Percentiles rank a stretch among this genome's conserved stretches.
Conservation (phyloP, 2,329 filamentous ascomycete genomes). For the Ascochyta pisi region DNA sequence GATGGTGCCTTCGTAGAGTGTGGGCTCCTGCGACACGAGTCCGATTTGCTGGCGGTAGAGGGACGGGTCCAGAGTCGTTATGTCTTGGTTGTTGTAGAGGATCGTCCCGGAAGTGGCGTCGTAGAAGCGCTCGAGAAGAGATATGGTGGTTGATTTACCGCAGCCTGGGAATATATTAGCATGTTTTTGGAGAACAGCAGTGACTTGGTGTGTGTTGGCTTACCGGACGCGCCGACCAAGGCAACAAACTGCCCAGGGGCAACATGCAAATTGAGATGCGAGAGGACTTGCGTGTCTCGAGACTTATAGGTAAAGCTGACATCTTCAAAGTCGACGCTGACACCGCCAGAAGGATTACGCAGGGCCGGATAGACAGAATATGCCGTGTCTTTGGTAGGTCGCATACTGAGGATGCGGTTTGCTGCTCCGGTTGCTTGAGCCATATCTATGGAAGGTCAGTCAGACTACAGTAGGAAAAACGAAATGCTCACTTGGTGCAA, state of each 20-base stretch:
- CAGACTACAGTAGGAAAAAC: neutral
- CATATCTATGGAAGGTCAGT: conserved; percentile 32
- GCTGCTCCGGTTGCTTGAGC: conserved; percentile 46
- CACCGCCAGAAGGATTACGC: conserved; percentile 19
- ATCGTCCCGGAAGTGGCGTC: conserved; percentile 82
- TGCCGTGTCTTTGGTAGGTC: conserved; percentile 23
- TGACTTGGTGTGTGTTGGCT: too few relatives aligned
- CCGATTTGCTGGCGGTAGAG: conserved; percentile 53
- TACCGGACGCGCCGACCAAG: conserved; percentile 69
- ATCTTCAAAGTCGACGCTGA: conserved; percentile 81
- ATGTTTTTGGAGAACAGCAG: too few relatives aligned
- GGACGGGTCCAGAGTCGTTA: conserved; percentile 44
- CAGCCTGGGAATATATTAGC: conserved; percentile 58
- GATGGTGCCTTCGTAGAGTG: conserved; percentile 54
- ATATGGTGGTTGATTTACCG: conserved; percentile 92
- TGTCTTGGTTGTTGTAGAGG: conserved; percentile 56
- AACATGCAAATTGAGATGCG: conserved; percentile 55
- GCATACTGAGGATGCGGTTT: conserved; percentile 48
- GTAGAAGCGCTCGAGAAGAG: conserved; percentile 91
- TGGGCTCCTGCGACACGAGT: conserved; percentile 57
- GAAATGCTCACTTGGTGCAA: conserved; percentile 53
- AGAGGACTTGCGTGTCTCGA: conserved; percentile 72
- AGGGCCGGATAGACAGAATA: conserved; percentile 21
- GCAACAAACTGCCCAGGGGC: conserved; percentile 72
- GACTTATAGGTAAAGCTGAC: conserved; percentile 95